Conservation (phyloP, 2,329 filamentous ascomycete genomes). For the Claviceps cyperi region DNA sequence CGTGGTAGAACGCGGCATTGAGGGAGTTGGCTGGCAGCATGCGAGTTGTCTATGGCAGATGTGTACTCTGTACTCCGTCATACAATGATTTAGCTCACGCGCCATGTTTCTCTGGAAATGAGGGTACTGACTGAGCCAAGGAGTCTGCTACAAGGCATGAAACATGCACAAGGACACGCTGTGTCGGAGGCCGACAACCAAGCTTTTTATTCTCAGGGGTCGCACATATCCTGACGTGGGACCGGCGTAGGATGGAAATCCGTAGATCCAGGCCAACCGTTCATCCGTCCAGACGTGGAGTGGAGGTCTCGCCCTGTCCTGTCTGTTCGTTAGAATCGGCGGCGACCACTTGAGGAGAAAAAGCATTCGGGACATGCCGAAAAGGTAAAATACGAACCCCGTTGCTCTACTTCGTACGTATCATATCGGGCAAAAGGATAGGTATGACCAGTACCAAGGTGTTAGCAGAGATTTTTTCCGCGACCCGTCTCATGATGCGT, state of each 20-base stretch:
- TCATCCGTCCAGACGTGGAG: not conserved
- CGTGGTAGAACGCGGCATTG: not conserved
- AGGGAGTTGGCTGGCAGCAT: not conserved
- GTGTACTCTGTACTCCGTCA: not conserved
- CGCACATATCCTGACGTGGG: constrained; percentile 6
- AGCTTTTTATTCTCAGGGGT: constrained; percentile 5
- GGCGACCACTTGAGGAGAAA: not conserved
- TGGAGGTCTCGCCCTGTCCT: not conserved
- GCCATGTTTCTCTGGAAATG: not conserved
- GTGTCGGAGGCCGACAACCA: constrained; percentile 5
- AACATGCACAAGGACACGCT: constrained; percentile 6
- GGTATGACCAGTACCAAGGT: no score
- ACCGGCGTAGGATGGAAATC: constrained; percentile 7
- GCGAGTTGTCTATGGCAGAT: not conserved
- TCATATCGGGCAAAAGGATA: no score
- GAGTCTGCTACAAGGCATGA: constrained; percentile 9
- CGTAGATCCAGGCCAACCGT: constrained; percentile 3
- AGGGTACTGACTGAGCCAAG: constrained; percentile 1
- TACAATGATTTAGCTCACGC: not conserved
- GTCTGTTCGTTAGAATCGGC: not conserved
- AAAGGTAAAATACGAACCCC: not conserved
- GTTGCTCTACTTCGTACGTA: not conserved
- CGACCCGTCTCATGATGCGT: not conserved
- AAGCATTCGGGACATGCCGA: constrained; percentile 7
- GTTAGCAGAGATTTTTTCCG: not conserved